Evolutionary conservation across 1,139 yeast species (phyloP).

Genomic region (Kurtzmaniella quercitrusa): DNA sequence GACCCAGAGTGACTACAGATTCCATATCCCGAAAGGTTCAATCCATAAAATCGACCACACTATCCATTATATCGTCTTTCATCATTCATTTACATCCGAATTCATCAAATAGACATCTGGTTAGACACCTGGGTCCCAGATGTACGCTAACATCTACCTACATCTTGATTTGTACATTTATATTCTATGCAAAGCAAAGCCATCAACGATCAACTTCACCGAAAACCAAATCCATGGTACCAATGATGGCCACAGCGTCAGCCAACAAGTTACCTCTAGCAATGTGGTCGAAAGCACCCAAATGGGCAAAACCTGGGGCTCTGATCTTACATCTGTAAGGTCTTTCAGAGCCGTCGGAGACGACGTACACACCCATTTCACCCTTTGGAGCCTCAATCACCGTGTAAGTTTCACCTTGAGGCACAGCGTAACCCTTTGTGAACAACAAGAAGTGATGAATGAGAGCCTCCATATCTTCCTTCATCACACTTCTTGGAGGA

Average conservation of each 20-base stretch:
- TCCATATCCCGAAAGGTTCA: too few species aligned
- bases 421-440: conserved; percentile 87
- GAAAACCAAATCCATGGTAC: conserved; percentile 93
- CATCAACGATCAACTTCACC: conserved; percentile 87
- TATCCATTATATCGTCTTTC: too few species aligned
- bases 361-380: conserved; percentile 89
- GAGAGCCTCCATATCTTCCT: conserved; percentile 90
- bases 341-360: conserved; percentile 85
- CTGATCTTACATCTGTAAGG: conserved; percentile 92
- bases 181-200: conserved; percentile 3
- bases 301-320: conserved; percentile 90
- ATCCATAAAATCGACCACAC: too few species aligned
- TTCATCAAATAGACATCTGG: too few species aligned
- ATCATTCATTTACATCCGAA: too few species aligned
- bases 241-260: conserved; percentile 90
- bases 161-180: neutral
- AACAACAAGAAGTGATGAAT: conserved; percentile 85
- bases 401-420: conserved; percentile 87
- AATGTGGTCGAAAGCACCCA: conserved; percentile 84
- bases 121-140: too few species aligned
- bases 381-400: conserved; percentile 96
- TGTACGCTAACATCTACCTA: neutral
- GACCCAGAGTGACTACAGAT: too few species aligned
- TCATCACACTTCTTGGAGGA: conserved; percentile 79
- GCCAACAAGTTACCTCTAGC: conserved; percentile 85